Conservation (phyloP, 106 monocot genomes). For the Narthecium ossifragum region DNA sequence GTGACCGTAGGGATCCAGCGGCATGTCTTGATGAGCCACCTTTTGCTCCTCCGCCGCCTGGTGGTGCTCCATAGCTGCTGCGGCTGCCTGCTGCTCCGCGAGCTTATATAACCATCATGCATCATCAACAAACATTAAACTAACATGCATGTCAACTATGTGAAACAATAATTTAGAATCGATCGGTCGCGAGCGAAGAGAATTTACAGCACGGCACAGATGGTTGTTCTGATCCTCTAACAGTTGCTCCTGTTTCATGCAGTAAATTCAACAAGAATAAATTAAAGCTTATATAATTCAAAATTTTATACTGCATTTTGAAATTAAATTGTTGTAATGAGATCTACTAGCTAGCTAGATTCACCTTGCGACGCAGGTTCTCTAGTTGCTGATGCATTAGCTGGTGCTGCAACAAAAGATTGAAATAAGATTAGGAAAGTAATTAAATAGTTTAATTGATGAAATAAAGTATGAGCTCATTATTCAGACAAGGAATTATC, state of each 20-base stretch:
- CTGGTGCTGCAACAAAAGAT: conserved; percentile 37
- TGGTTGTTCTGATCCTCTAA: conserved; percentile 56
- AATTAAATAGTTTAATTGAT: no score
- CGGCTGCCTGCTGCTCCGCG: conserved; percentile 9
- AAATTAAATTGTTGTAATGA: neutral
- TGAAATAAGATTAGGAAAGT: neutral
- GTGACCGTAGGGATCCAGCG: conserved; percentile 19
- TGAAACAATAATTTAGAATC: neutral
- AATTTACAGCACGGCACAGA: conserved; percentile 33
- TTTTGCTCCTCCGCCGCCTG: conserved; percentile 16
- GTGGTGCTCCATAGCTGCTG: conserved; percentile 27
- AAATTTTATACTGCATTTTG: no score
- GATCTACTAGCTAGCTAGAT: neutral
- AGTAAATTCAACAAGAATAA: neutral
- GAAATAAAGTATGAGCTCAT: no score
- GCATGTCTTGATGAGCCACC: conserved; percentile 11
- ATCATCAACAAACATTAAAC: neutral
- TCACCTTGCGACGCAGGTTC: conserved; percentile 62
- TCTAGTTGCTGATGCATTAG: conserved; percentile 57
- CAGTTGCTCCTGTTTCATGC: conserved; percentile 38
- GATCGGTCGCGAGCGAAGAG: no score
- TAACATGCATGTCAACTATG: neutral
- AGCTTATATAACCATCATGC: conserved; percentile 1
- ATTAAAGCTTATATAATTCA: neutral
- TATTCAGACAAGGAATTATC: no score